Conservation (phyloP, 2,329 filamentous ascomycete genomes). For the Cercospora beticola region DNA sequence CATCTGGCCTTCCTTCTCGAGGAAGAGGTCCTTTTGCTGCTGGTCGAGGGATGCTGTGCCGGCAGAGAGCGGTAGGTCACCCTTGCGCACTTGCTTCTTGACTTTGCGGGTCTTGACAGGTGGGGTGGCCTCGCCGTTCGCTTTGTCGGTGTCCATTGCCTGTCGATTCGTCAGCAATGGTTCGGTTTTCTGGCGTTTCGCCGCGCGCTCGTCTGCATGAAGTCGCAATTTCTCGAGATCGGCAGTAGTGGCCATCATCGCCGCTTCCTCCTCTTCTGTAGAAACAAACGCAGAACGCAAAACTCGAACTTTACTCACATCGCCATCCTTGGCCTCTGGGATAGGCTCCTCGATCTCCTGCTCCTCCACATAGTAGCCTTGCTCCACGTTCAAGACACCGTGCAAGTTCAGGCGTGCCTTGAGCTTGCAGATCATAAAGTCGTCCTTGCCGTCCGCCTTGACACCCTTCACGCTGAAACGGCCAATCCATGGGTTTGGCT, state of each 20-base stretch:
- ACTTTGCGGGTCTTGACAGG: constrained; percentile 83
- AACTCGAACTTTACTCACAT: constrained; percentile 59
- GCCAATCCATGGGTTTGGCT: constrained; percentile 91
- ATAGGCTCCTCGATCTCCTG: constrained; percentile 94
- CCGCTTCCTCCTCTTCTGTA: constrained; percentile 26
- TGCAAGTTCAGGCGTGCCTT: constrained; percentile 97
- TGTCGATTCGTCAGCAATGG: constrained; percentile 44
- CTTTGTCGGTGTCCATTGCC: constrained; percentile 83
- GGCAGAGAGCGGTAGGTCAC: constrained; percentile 82
- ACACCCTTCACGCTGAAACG: constrained; percentile 98
- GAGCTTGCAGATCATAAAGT: constrained; percentile 99
- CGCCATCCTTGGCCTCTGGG: constrained; percentile 69
- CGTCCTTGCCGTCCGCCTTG: constrained; percentile 86
- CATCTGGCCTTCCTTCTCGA: constrained; percentile 87
- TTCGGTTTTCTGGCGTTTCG: constrained; percentile 31
- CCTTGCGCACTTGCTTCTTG: constrained; percentile 99
- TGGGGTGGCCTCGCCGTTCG: constrained; percentile 49
- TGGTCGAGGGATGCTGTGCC: constrained; percentile 79
- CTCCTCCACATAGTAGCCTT: constrained; percentile 96
- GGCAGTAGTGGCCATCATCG: constrained; percentile 17
- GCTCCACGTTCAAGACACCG: constrained; percentile 93
- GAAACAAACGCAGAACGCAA: constrained; percentile 27
- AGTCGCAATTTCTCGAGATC: constrained; percentile 18
- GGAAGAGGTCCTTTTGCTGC: constrained; percentile 61
- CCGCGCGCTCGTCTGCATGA: constrained; percentile 23